Base-by-base conservation (phyloP, 2,329 filamentous ascomycete species). In the Dothistroma septosporum region DNA sequence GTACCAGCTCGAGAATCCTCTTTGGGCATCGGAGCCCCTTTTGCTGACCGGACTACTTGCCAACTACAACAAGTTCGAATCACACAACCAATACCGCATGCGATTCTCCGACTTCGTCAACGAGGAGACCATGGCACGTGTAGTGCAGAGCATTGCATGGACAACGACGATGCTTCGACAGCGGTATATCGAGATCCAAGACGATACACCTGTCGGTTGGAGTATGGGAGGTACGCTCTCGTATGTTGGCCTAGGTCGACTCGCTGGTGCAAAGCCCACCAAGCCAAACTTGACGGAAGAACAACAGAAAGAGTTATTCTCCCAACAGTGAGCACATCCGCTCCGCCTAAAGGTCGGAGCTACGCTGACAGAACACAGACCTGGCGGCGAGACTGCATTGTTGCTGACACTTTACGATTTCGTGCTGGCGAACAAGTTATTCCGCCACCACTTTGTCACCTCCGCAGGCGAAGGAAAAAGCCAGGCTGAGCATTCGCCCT, bases 31-130 rank as follows among this genome's bases (percentile, higher is more conserved):
- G 48, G 85, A 90, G 61, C 89, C 93, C 0, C 92, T 97, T 67
- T 85, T 88, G 14, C 83, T 97, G 10, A 82, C 97, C 21, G 93
- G 93, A 12, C 82, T 97, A 4, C 80, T 99, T 57, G 90, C 91
- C 66, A 99, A 97, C 77, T 97, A 97, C 82, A 97, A 99, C 83
- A 99, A 97, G 75, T 99, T 99, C 72, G 94, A 99, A 76, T 93
- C 95, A 60, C 92, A 96, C 73, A 99, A 99, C 69, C 93, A 93
- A 0, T 99, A 99, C 70, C 89, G 94, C 69, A 80, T 95, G 64
- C 89, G 93, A 31, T 83, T 99, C 16, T 92, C 93, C 69, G 92
- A 97, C 74, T 97, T 97, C 75, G 91, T 97, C 70, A 96, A 99
- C 72, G 92, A 97, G 72, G 80, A 83, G 0, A 88, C 89, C 1